phyloP scores from a whole-genome alignment of 179 eudicot genomes.

The Vitellaria paradoxa region DNA sequence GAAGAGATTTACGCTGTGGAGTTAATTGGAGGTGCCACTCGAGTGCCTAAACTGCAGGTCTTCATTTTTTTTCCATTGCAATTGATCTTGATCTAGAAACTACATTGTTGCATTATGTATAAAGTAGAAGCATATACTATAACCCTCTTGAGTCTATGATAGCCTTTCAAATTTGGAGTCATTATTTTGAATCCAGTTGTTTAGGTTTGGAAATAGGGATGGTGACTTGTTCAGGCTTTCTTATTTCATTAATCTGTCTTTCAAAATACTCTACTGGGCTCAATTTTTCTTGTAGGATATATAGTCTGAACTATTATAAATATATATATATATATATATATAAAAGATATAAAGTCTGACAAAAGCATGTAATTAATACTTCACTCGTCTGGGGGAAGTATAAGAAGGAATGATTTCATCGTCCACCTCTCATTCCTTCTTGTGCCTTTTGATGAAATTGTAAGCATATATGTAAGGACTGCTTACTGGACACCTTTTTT shows the following conservation, averaged over 20 bases:
- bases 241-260: background rate
- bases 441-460: background rate
- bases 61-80: background rate
- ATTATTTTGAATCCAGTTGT: background rate
- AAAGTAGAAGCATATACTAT: background rate
- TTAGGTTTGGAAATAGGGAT: background rate
- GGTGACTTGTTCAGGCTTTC: background rate
- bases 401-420: no score
- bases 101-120: background rate
- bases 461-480: background rate
- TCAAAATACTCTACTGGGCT: background rate
- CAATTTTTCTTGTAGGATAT: background rate
- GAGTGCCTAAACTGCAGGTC: conserved; percentile 98
- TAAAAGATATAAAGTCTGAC: no score
- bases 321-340: no score
- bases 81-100: conserved; percentile 3
- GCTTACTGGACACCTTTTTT: no score
- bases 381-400: no score
- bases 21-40: conserved; percentile 93
- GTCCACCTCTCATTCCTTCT: no score
- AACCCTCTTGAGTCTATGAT: background rate
- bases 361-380: no score
- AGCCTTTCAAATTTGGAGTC: background rate
- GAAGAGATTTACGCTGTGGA: conserved; percentile 84
- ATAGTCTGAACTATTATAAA: background rate